These are phyloP conservation scores for Wickerhamomyces bovis DNA, from an alignment of 805 yeast species.

Conservation along the genomic window DNA sequence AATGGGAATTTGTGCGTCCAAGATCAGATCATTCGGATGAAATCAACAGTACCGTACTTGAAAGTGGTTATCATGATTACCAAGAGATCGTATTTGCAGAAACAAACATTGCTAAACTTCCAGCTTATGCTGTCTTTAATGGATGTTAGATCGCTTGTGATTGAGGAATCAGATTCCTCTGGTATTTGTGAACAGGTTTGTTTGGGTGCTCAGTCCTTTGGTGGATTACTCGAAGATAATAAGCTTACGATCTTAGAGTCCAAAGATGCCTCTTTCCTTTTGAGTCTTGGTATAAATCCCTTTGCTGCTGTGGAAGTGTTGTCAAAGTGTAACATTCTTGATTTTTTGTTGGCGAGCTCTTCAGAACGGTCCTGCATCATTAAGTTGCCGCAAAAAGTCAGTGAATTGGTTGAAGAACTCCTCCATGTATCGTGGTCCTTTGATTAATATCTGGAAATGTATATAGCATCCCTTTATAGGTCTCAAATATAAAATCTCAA, in stretches of 20 bases:
- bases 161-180: background rate
- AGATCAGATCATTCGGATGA: slow-evolving; percentile 2
- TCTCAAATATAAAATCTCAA: background rate
- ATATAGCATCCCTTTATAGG: background rate
- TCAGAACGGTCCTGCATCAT: background rate
- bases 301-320: background rate
- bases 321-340: background rate
- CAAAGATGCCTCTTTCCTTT: slow-evolving; percentile 4
- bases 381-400: background rate
- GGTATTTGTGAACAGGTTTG: background rate
- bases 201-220: background rate
- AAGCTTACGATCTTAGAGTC: slow-evolving; percentile 1
- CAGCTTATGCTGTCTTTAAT: slow-evolving; percentile 13
- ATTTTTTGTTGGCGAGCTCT: background rate
- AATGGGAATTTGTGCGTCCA: slow-evolving; percentile 6
- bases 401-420: background rate
- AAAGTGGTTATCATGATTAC: slow-evolving; percentile 5
- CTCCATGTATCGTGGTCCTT: slow-evolving; percentile 8
- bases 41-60: slow-evolving; percentile 2
- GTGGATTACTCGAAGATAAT: background rate
- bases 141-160: slow-evolving; percentile 2
- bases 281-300: slow-evolving; percentile 15
- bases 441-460: background rate
- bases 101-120: slow-evolving; percentile 8
- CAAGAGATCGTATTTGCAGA: background rate